Evolutionary conservation across 306 rosid species (phyloP), one percentile per base, ranked within the genome.

Genomic region (Fragaria nilgerrensis): DNA sequence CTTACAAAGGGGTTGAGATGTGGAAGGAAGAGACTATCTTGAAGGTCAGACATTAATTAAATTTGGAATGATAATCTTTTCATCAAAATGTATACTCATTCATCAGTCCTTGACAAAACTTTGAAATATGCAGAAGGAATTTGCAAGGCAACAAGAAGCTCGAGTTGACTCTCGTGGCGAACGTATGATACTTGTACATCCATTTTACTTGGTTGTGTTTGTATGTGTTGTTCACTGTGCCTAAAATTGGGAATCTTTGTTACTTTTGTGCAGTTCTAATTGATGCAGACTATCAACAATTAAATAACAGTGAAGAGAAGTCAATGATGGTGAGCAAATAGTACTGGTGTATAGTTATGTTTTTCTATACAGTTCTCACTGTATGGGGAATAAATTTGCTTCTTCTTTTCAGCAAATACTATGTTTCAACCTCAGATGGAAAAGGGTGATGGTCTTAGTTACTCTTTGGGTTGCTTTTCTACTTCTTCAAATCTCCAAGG

Each of bases 21-120:
- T 94, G 98, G 98, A 90, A 72, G 85, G 84, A 79, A 45, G 98
- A 94, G 88, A 88, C 91, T 63, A 22, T 89, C 56, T 27, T 85
- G 17, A 88, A 89, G 86, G 98, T 92, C 5, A 58, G 74, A 63
- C 1, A 49, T 44, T 39, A 29, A 29, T 34, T 49, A 65, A 29
- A 70, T 74, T 59, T 61, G 5, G 45, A n/a, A 25, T 3, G n/a
- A n/a, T 43, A 41, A 39, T 37, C 77, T 65, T 25, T 48, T 17
- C 70, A 36, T 7, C 16, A 76, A 56, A 20, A 19, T 36, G 47
- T 65, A 3, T 36, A 43, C 13, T 39, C 43, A 37, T 37, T 37
- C 36, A 13, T 37, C 36, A 13, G 4, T 48, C 8, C 29, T 17
- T 65, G 16, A 17, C 14, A 23, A 23, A 55, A 22, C 34, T 65